Percentiles rank a stretch among this genome's conserved stretches.
These are phyloP conservation scores for Ceratocystis albifundus DNA, from an alignment of 2,329 filamentous ascomycete species.

Conservation along the genomic window DNA sequence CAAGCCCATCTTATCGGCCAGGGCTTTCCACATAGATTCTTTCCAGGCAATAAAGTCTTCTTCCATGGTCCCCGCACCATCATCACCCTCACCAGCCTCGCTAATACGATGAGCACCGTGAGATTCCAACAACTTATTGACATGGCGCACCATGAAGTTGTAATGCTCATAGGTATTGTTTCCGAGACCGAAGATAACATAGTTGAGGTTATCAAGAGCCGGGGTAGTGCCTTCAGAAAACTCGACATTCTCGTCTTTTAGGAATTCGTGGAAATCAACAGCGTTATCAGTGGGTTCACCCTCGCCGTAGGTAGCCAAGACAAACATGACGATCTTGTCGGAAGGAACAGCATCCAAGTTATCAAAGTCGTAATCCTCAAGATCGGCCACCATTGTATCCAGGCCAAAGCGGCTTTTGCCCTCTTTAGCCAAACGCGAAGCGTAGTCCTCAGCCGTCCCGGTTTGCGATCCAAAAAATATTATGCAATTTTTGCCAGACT, in stretches of 20 bases:
- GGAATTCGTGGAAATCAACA: conserved; percentile 97
- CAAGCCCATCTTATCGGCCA: conserved; percentile 71
- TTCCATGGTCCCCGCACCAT: conserved; percentile 98
- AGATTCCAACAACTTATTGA: conserved; percentile 68
- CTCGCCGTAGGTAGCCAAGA: conserved; percentile 94
- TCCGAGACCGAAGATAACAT: conserved; percentile 87
- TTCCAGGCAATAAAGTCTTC: conserved; percentile 99
- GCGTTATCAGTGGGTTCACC: conserved; percentile 98
- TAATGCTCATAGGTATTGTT: conserved; percentile 99
- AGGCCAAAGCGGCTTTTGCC: conserved; percentile 91
- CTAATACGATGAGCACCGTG: conserved; percentile 78
- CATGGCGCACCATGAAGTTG: conserved; percentile 93
- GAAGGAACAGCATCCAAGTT: conserved; percentile 79
- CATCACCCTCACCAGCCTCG: conserved; percentile 84
- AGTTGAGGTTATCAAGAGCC: conserved; percentile 73
- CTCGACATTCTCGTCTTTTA: conserved; percentile 65
- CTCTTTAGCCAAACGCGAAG: conserved; percentile 90
- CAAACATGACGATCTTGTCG: conserved; percentile 89
- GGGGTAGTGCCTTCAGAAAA: conserved; percentile 68
- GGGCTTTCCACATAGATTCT: conserved; percentile 91
- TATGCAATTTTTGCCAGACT: conserved; percentile 91
- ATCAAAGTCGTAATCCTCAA: conserved; percentile 96
- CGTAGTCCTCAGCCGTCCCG: conserved; percentile 96
- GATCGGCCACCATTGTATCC: conserved; percentile 94
- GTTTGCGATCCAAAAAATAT: conserved; percentile 99